Evolutionary conservation across 176 grass and related monocot species (phyloP), one percentile per base, ranked within the genome.

Genomic region (Panicum miliaceum): DNA sequence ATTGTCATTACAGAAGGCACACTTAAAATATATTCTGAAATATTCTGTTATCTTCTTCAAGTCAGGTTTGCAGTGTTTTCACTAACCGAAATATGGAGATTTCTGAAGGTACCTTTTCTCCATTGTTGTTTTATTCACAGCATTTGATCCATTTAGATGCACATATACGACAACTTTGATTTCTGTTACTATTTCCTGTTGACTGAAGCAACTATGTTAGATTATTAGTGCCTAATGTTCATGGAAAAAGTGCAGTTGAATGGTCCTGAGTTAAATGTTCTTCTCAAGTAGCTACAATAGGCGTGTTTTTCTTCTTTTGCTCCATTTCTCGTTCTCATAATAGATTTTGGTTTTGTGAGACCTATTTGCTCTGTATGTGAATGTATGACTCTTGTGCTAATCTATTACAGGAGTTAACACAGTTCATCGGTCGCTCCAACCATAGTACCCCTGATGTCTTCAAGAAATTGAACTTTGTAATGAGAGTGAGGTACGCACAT

Each of bases 1-100:
- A 98, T 98, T 46, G 82, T 98, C 87, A 86, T 98, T 76, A 98
- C 89, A 76, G 82, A 86, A 35, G 93, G 76, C 79, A 86, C 93
- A 75, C 88, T 98, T 82, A 85, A 93, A 82, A 93, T 83, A 83
- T 98, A 98, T 95, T 89, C 92, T 87, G 91, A 93, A 71, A 95
- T 98, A 84, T 98, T 98, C 84, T 86, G 89, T 78, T 93, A 87
- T 90, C 90, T 98, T 74, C 79, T 86, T 86, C 87, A 98, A 89
- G 90, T 95, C 68, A 95, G 89, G 71, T 89, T 89, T 88, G 92
- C 96, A 52, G 74, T 94, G 34, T 93, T 92, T 85, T 92, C 91
- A 68, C 82, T 98, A 67, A 92, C 85, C 83, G 91, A 95, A 88
- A 75, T 83, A 32, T 95, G 96, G 96, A 64, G 80, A 78, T 84